A percentile compares a stretch with the other conserved stretches of the same genome.
Conservation (phyloP, 129 eudicot species). For the Artemisia argyi region DNA sequence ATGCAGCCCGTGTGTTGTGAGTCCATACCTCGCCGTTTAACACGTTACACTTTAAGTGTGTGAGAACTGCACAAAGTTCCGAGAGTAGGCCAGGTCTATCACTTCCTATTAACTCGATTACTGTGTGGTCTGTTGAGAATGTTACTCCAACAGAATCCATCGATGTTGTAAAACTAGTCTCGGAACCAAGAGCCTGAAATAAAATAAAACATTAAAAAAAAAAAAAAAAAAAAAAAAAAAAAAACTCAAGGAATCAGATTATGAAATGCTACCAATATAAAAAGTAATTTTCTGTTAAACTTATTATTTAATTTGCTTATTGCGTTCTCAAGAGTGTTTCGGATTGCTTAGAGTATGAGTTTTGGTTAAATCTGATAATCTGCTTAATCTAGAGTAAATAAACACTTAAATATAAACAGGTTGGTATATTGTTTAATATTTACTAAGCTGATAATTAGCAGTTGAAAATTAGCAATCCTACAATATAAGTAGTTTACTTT, state of each 20-base stretch:
- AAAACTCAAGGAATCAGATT: background rate
- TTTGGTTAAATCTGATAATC: too few relatives aligned
- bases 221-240: background rate
- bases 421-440: too few relatives aligned
- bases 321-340: too few relatives aligned
- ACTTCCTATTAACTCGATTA: conserved; percentile 83
- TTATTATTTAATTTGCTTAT: too few relatives aligned
- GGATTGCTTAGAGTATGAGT: too few relatives aligned
- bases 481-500: too few relatives aligned
- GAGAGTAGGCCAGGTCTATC: conserved; percentile 95
- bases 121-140: conserved; percentile 68
- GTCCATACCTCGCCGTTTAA: conserved; percentile 97
- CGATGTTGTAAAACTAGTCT: conserved; percentile 70
- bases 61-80: conserved; percentile 89
- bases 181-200: conserved; percentile 83
- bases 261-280: too few relatives aligned
- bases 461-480: too few relatives aligned
- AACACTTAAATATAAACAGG: too few relatives aligned
- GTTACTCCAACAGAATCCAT: conserved; percentile 75
- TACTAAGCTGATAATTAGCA: too few relatives aligned
- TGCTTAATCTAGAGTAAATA: too few relatives aligned
- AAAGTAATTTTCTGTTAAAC: too few relatives aligned
- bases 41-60: conserved; percentile 91
- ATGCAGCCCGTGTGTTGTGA: conserved; percentile 97
- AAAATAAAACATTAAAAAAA: background rate